Evolutionary conservation across 371 early-diverging fungal species (phyloP), one percentile per base, ranked within the genome.

Genomic region (Lichtheimia ornata): DNA sequence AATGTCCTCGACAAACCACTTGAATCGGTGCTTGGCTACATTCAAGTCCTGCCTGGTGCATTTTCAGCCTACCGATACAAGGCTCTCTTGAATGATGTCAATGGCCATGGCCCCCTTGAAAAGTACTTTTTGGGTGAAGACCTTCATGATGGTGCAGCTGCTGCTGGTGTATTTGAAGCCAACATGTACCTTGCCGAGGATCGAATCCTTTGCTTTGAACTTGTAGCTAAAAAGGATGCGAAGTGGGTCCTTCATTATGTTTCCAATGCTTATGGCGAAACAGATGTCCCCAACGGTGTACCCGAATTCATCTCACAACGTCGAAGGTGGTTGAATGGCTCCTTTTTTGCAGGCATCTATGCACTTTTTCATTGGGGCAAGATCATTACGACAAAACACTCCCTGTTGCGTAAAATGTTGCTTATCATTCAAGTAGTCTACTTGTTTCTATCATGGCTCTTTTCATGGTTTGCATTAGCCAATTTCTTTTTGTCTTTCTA

Each of bases 1-100:
- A 97, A 97, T 70, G 95, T 97, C 69, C 83, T 97, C 20, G 98
- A 97, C 81, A 97, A 97, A 77, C 97, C 97, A 4, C 82, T 97
- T 7, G 98, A 97, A 79, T 93, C 94, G 4, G 90, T 94, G 20
- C 92, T 94, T 74, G 98, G 97, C 18, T 97, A 94, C 71, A 97
- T 96, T 66, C 91, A 94, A 11, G 97, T 97, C 50, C 77, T 95
- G 28, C 96, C 96, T 15, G 97, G 97, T 58, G 97, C 97, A 17
- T 97, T 97, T 73, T 94, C 94, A 0, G 98, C 97, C 2, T 97
- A 97, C 73, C 88, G 97, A 42, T 97, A 88, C 71, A 65, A 70
- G 15, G 98, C 97, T 3, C 81, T 97, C 28, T 86, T 88, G 69
- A 90, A 94, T 55, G 79, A 85, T 6, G 65, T 74, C 0, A 64